Evolutionary conservation across 202 grass and related monocot species (phyloP), one percentile per base, ranked within the genome.

Genomic region (Zizania palustris): DNA sequence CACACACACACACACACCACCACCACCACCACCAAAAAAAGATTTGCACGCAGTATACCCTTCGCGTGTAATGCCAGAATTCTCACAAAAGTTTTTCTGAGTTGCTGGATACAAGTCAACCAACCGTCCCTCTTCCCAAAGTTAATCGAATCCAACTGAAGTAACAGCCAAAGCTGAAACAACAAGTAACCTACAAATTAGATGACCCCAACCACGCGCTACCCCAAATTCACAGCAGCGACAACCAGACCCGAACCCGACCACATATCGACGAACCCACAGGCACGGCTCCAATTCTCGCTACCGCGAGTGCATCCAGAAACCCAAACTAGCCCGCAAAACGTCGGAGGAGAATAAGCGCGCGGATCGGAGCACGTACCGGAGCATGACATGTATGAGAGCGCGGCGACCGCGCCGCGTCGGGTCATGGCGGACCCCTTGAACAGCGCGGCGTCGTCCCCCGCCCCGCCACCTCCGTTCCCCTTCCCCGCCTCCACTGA

Each of bases 311-410:
- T n/a, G 12, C n/a, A 28, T 5, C 20, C 1, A 20, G 57, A 36
- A 46, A 45, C 67, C 51, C 51, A 3, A n/a, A 0, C 51, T 49
- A 49, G 5, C 46, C 46, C 46, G 4, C 11, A n/a, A n/a, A n/a
- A 16, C 41, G 15, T 20, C 33, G 4, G 11, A 28, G 5, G 9
- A 20, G 34, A 51, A 22, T 45, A 54, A 54, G 50, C 6, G 58
- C 34, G 71, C 59, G 71, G 86, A 81, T 76, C 71, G 71, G 50
- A 2, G 63, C 5, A 37, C 84, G 69, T 81, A 97, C 93, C 93
- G 21, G 93, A 87, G 85, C 90, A 97, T 10, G 69, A 33, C 93
- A 97, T 97, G 90, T 97, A 97, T 68, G 93, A 97, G 73, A 97
- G 83, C 58, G 93, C 93, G 21, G 93, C 93, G 65, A 86, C 76